phyloP scores from a whole-genome alignment of 2,329 filamentous ascomycete genomes.

The Trichoderma sp. region DNA sequence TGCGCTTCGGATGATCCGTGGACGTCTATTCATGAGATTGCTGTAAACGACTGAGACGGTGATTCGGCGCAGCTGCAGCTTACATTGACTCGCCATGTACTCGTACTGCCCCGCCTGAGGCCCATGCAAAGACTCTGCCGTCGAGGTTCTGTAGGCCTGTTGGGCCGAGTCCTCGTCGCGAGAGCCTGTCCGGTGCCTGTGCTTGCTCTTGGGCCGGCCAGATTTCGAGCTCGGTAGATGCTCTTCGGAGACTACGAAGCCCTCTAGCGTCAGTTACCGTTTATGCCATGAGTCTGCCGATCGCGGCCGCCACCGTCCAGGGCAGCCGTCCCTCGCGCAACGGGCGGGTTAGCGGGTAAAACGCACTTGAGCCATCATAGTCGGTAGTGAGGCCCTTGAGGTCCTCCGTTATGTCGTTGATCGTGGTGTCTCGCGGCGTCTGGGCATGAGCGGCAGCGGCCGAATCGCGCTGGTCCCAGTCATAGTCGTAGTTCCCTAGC shows the following conservation, averaged over 20 bases:
- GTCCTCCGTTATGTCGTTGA: conserved; percentile 25
- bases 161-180: conserved; percentile 23
- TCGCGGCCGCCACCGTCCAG: not conserved
- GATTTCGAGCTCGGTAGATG: conserved; percentile 23
- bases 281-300: not conserved
- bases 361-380: conserved; percentile 27
- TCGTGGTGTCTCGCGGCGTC: conserved; percentile 29
- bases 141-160: conserved; percentile 20
- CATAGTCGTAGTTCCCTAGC: conserved; percentile 32
- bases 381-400: conserved; percentile 25
- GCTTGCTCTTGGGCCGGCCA: conserved; percentile 27
- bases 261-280: conserved; percentile 8
- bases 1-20: conserved; percentile 24
- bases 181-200: conserved; percentile 27
- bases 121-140: conserved; percentile 19
- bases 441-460: conserved; percentile 27
- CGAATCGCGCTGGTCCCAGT: conserved; percentile 29
- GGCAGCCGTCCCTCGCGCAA: not conserved
- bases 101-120: conserved; percentile 25
- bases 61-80: conserved; percentile 14
- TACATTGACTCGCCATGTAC: conserved; percentile 27
- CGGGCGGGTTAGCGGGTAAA: not conserved
- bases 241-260: conserved; percentile 23
- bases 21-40: conserved; percentile 20
- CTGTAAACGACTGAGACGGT: conserved; percentile 18